These are phyloP conservation scores for Aspergillus clavatus DNA, from an alignment of 2,329 filamentous ascomycete genomes.

Conservation along the genomic window DNA sequence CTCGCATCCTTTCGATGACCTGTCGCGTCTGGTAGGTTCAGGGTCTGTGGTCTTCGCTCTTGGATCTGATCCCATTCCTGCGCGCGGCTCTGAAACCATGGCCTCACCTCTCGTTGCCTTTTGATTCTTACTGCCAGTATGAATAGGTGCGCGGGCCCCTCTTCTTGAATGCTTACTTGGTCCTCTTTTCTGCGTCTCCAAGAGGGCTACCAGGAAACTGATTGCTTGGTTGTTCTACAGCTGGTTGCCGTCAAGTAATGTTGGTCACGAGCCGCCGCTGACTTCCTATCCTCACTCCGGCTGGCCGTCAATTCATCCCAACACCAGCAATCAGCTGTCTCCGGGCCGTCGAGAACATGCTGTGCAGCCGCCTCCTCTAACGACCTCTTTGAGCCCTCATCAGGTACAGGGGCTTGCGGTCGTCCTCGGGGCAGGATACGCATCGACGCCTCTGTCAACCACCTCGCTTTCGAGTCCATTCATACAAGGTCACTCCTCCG, in stretches of 20 bases:
- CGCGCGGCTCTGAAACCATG: conserved; percentile 23
- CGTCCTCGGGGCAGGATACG: conserved; percentile 24
- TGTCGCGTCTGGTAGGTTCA: conserved; percentile 14
- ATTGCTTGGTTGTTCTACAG: conserved; percentile 22
- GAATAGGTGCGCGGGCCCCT: conserved; percentile 33
- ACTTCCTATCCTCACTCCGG: conserved; percentile 24
- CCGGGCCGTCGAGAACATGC: conserved; percentile 41
- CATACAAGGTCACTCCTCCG: conserved; percentile 36
- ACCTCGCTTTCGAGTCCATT: conserved; percentile 44
- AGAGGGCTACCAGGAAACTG: conserved; percentile 17
- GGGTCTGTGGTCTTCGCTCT: conserved; percentile 10
- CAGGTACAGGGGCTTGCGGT: conserved; percentile 34
- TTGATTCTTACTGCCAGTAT: conserved; percentile 30
- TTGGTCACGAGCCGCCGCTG: conserved; percentile 30
- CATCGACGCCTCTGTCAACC: conserved; percentile 38
- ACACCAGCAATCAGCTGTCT: conserved; percentile 31
- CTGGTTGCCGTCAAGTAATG: conserved; percentile 30
- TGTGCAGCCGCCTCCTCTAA: conserved; percentile 40
- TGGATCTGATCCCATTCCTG: conserved; percentile 15
- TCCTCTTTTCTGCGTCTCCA: conserved; percentile 2
- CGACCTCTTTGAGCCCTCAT: conserved; percentile 36
- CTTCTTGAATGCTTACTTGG: background rate
- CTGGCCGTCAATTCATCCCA: conserved; percentile 29
- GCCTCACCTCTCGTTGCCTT: conserved; percentile 23
- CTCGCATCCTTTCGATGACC: conserved; percentile 12